Conservation (phyloP, 768 basidiomycete genomes). For the Solioccasus polychromus region DNA sequence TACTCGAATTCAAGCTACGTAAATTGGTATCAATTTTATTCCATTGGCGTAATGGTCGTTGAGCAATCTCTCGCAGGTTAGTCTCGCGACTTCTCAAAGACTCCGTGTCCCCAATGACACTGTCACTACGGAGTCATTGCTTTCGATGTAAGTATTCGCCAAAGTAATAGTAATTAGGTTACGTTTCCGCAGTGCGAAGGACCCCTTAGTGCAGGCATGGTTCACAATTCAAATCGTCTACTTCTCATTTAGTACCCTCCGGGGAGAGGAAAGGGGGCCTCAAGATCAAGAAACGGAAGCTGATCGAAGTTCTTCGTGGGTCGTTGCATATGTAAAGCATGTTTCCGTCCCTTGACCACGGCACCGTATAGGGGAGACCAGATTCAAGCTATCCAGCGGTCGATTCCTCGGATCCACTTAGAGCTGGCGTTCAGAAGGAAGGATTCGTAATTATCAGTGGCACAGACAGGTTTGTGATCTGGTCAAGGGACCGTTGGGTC, state of each 20-base stretch:
- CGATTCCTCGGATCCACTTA: slow-evolving; percentile 14
- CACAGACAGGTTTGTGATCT: slow-evolving; percentile 3
- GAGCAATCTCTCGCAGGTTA: not conserved
- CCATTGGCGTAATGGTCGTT: not conserved
- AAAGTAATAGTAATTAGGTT: no score
- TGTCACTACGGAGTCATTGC: no score
- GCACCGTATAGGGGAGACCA: slow-evolving; percentile 2
- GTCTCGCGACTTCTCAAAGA: not conserved
- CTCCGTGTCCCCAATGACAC: not conserved
- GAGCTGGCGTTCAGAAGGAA: not conserved
- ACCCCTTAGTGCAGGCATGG: not conserved
- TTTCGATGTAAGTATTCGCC: no score
- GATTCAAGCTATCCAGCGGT: not conserved
- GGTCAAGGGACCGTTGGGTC: slow-evolving; percentile 3
- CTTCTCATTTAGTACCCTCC: not conserved
- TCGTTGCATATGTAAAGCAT: not conserved
- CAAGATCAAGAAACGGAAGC: not conserved
- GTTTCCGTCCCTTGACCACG: not conserved
- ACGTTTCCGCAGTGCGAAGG: no score
- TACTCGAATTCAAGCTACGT: not conserved
- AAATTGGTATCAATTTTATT: not conserved
- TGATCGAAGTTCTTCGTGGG: slow-evolving; percentile 9
- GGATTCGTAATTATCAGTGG: slow-evolving; percentile 7
- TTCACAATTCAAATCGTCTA: not conserved
- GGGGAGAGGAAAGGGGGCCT: not conserved